A percentile compares a stretch with the other conserved stretches of the same genome.
Evolutionary conservation across 345 rosid species (phyloP).

Genomic region (Iberis pinnata): DNA sequence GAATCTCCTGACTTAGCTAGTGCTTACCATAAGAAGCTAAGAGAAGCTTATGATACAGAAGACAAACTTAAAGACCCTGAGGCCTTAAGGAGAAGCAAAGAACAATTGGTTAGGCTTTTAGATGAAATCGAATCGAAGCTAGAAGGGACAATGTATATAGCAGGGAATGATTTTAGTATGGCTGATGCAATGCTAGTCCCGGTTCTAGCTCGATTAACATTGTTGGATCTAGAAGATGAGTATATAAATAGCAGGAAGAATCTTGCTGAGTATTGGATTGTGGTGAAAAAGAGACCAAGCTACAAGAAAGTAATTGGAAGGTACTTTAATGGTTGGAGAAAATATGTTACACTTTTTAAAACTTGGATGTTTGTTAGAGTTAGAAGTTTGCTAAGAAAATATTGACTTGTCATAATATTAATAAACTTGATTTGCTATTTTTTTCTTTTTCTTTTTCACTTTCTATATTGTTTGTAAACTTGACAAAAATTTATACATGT

Average conservation of each 20-base stretch:
- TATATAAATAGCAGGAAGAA: conserved; percentile 57
- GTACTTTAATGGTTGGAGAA: conserved; percentile 78
- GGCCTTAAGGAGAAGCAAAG: conserved; percentile 43
- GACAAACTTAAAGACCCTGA: conserved; percentile 55
- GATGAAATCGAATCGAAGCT: conserved; percentile 64
- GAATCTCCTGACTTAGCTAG: conserved; percentile 80
- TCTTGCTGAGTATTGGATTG: conserved; percentile 57
- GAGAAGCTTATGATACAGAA: conserved; percentile 60
- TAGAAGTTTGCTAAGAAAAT: conserved; percentile 53
- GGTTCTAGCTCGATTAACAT: conserved; percentile 52
- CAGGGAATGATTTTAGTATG: conserved; percentile 74
- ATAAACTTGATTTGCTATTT: not conserved
- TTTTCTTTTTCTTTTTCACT: not conserved
- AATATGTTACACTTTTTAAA: conserved; percentile 50
- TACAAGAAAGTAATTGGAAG: conserved; percentile 66
- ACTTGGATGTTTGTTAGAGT: conserved; percentile 64
- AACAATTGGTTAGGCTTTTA: conserved; percentile 51
- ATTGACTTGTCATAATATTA: conserved; percentile 30
- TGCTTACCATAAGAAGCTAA: conserved; percentile 72
- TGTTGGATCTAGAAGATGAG: conserved; percentile 63
- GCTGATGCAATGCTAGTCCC: conserved; percentile 80
- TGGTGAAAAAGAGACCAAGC: conserved; percentile 64
- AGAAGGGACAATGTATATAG: conserved; percentile 42
- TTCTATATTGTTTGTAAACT: conserved; percentile 9
- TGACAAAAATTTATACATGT: not conserved